Evolutionary conservation across 2,329 filamentous ascomycete species (phyloP).

Genomic region (Alternaria sp.): DNA sequence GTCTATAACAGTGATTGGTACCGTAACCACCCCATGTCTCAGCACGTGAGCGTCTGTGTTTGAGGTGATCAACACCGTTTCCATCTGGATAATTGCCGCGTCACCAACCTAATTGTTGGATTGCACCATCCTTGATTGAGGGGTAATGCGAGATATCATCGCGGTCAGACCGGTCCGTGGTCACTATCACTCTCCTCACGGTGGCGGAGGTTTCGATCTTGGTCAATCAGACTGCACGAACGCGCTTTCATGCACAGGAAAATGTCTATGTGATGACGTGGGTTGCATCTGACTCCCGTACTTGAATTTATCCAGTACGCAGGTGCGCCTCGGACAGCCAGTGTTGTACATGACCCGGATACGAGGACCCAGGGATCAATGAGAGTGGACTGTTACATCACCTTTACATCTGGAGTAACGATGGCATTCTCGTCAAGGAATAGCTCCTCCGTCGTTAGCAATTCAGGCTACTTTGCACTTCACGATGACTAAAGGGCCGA

Average conservation of each 20-base stretch:
- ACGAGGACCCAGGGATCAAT: slow-evolving; percentile 1
- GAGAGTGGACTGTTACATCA: not conserved
- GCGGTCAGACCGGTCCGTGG: not conserved
- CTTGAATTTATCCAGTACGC: not conserved
- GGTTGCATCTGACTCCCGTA: not conserved
- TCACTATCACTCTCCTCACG: not conserved
- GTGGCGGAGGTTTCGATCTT: not conserved
- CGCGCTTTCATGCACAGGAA: not conserved
- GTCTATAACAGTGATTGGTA: not conserved
- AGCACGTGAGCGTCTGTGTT: not conserved
- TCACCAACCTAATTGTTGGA: not conserved
- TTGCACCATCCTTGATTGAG: not conserved
- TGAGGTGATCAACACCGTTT: not conserved
- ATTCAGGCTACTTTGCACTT: not conserved
- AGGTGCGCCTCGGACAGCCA: not conserved
- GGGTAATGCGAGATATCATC: not conserved
- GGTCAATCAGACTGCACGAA: not conserved
- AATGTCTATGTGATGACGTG: not conserved
- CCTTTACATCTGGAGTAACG: not conserved
- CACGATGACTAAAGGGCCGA: not conserved
- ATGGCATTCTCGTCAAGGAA: not conserved
- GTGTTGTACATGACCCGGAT: not conserved
- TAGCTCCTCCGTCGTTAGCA: not conserved
- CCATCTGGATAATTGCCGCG: not conserved
- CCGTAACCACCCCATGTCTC: not conserved